These are phyloP conservation scores for Cryphonectria naterciae DNA, from an alignment of 2,329 filamentous ascomycete species.

Conservation along the genomic window DNA sequence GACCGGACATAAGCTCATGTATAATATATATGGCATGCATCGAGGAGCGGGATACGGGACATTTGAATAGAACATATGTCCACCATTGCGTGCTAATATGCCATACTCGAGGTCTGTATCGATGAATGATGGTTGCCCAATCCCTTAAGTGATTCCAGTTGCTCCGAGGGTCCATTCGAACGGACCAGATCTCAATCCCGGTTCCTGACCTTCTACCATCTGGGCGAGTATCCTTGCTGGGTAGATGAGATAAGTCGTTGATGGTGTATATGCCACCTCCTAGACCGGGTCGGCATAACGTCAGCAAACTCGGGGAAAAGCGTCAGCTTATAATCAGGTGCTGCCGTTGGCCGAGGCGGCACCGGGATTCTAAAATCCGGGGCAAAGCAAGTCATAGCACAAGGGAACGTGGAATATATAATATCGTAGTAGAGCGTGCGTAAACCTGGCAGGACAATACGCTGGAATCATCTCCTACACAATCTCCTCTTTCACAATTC, in stretches of 20 bases:
- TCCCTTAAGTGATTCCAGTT: too few species aligned
- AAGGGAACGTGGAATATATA: neutral
- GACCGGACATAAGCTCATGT: neutral
- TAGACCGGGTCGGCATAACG: neutral
- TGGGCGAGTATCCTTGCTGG: too few species aligned
- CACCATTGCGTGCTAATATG: too few species aligned
- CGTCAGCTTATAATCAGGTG: neutral
- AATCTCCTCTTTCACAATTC: neutral
- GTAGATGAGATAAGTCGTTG: too few species aligned
- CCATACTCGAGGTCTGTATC: too few species aligned
- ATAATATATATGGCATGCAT: neutral
- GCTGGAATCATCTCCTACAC: neutral
- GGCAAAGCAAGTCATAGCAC: neutral
- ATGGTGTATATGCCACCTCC: neutral
- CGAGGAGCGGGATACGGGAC: neutral
- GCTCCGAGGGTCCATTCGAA: too few species aligned
- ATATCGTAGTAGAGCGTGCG: neutral
- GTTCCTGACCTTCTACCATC: too few species aligned
- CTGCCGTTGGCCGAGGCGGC: neutral
- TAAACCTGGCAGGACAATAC: neutral
- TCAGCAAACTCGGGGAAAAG: neutral
- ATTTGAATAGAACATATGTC: too few species aligned
- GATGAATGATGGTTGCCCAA: too few species aligned
- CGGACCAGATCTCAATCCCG: too few species aligned
- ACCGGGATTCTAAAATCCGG: neutral